Percentiles rank a stretch among this genome's conserved stretches.
These are phyloP conservation scores for Botrytis aclada DNA, from an alignment of 2,329 filamentous ascomycete species.

Conservation along the genomic window DNA sequence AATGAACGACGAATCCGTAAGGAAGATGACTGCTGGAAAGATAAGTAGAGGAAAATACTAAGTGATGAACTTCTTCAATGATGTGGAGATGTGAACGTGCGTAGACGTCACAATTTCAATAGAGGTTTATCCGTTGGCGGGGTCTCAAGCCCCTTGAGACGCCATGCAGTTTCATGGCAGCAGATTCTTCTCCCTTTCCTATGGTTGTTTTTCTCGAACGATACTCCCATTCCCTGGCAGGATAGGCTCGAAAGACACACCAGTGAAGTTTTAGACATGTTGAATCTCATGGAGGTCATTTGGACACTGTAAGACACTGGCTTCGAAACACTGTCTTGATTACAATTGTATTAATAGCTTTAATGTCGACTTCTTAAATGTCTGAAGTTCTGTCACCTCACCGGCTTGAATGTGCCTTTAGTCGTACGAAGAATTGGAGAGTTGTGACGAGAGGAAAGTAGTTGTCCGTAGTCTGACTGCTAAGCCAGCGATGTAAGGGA, in stretches of 20 bases:
- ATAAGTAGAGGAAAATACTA: not conserved
- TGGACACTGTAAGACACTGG: not conserved
- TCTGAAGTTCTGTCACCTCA: not conserved
- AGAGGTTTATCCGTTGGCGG: conserved; percentile 1
- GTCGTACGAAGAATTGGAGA: not conserved
- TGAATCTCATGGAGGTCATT: not conserved
- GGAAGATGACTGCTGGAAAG: not conserved
- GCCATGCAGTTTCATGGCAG: conserved; percentile 17
- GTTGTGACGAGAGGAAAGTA: not conserved
- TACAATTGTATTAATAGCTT: not conserved
- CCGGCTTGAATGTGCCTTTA: not conserved
- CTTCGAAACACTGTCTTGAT: conserved; percentile 9
- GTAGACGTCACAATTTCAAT: conserved; percentile 9
- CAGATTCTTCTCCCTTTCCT: not conserved
- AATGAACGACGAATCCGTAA: not conserved
- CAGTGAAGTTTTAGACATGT: not conserved
- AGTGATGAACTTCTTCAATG: conserved; percentile 5
- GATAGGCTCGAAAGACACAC: not conserved
- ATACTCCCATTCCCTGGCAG: not conserved
- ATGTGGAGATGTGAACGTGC: not conserved
- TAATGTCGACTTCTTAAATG: not conserved
- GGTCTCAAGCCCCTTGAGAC: conserved; percentile 11
- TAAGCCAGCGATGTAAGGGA: not conserved
- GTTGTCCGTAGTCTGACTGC: not conserved
- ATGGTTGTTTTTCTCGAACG: not conserved